Base-by-base conservation (phyloP, 148 eudicot species). In the Heliosperma pusillum region DNA sequence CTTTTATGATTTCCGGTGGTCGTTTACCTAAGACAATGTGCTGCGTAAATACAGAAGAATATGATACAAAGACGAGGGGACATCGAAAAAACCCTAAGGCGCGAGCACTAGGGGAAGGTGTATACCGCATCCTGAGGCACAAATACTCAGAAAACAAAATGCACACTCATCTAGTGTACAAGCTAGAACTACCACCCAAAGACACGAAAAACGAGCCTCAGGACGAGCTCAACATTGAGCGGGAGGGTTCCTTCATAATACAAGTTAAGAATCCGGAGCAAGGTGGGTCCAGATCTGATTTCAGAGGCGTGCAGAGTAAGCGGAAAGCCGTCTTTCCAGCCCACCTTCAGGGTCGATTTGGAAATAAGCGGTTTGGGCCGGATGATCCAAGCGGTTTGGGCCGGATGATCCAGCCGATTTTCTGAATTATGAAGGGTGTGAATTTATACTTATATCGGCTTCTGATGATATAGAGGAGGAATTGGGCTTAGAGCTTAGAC, bases 361-460 rank as follows among this genome's bases (percentile, higher is more conserved):
- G 96, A 25, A 78, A 74, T 27, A 69, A 55, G 53, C 70, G 84
- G 4, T 93, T 16, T 59, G 52, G 22, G 21, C 80, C 86, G 0
- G 93, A 89, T 44, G 92, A n/a, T n/a, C n/a, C n/a, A n/a, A n/a
- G n/a, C n/a, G n/a, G n/a, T n/a, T n/a, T n/a, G n/a, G n/a, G n/a
- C n/a, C n/a, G n/a, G n/a, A n/a, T n/a, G n/a, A 90, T 59, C 98
- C 98, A 3, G 86, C 92, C 0, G 96, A 90, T 63, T 89, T 90
- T 47, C 78, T 93, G 15, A 90, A 90, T 83, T 90, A 89, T 56
- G 93, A 90, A 77, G 98, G 98, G n/a, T 90, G 98, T 26, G 93
- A 90, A 72, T 80, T 93, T 47, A 71, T 90, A 74, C 77, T 93
- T 53, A 87, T 90, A 63, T 72, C 89, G 5, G 98, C 96, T 17